Conservation (phyloP, 1,284 basidiomycete species). For the Pseudozyma sp. region DNA sequence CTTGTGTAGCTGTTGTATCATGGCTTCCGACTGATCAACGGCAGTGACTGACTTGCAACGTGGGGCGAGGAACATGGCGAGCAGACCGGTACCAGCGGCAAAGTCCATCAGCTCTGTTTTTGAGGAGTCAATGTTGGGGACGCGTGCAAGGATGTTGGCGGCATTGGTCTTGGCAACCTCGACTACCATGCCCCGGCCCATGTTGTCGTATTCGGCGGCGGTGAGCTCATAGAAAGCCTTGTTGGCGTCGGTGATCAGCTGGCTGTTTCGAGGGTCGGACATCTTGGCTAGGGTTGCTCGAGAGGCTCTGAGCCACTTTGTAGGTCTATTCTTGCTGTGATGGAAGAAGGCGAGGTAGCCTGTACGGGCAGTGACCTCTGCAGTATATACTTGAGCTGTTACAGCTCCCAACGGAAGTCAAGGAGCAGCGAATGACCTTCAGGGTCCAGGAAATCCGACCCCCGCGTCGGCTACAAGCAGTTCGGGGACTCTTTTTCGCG, state of each 20-base stretch:
- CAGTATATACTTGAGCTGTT: neutral
- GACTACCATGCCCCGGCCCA: slow-evolving; percentile 35
- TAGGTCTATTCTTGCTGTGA: neutral
- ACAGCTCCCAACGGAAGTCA: no score
- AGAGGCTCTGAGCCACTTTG: neutral
- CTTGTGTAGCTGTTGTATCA: slow-evolving; percentile 37
- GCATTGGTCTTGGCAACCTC: slow-evolving; percentile 37
- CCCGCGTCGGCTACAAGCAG: neutral
- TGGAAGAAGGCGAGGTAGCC: neutral
- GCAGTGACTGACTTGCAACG: slow-evolving; percentile 33
- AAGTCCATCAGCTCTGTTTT: slow-evolving; percentile 39
- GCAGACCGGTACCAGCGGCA: slow-evolving; percentile 43
- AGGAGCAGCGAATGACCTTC: neutral
- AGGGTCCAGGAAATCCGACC: slow-evolving; percentile 14
- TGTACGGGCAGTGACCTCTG: neutral
- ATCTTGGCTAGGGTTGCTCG: slow-evolving; percentile 4
- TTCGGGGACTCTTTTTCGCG: slow-evolving; percentile 14
- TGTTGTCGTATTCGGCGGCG: slow-evolving; percentile 46
- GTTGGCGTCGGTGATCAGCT: slow-evolving; percentile 41
- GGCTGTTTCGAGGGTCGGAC: slow-evolving; percentile 8
- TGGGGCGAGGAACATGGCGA: slow-evolving; percentile 40
- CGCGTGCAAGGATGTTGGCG: slow-evolving; percentile 35
- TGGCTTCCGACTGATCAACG: slow-evolving; percentile 38
- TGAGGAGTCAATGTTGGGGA: slow-evolving; percentile 16
- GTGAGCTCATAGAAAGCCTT: slow-evolving; percentile 47